Evolutionary conservation across 2,329 filamentous ascomycete genomes (phyloP).

Genomic region (Myriosclerotinia curreyana): DNA sequence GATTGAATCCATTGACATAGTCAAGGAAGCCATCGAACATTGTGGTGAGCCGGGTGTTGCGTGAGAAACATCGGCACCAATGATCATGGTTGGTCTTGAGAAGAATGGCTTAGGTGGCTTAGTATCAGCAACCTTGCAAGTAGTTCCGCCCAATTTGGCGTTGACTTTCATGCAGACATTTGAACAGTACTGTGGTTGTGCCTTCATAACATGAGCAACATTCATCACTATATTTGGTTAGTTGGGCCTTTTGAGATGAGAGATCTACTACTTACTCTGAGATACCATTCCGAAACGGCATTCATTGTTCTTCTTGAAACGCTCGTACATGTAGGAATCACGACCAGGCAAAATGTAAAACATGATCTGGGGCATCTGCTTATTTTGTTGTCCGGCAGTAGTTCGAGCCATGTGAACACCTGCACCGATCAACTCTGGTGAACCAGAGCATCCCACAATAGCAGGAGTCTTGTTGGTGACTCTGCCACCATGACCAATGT

Average conservation of each 20-base stretch:
- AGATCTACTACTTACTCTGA: slow-evolving; percentile 50
- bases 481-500: slow-evolving; percentile 58
- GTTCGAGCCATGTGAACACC: slow-evolving; percentile 25
- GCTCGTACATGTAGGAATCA: slow-evolving; percentile 70
- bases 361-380: slow-evolving; percentile 63
- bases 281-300: slow-evolving; percentile 80
- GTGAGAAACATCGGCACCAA: slow-evolving; percentile 88
- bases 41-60: slow-evolving; percentile 62
- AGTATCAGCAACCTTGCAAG: slow-evolving; percentile 45
- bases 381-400: slow-evolving; percentile 27
- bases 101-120: slow-evolving; percentile 42
- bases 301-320: slow-evolving; percentile 86
- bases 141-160: slow-evolving; percentile 85
- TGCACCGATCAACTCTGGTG: slow-evolving; percentile 23
- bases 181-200: slow-evolving; percentile 78
- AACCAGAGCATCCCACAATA: slow-evolving; percentile 34
- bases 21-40: slow-evolving; percentile 83
- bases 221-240: slow-evolving; percentile 58
- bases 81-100: slow-evolving; percentile 67
- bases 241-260: not conserved
- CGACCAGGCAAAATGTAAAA: slow-evolving; percentile 74
- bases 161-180: slow-evolving; percentile 98
- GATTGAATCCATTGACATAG: slow-evolving; percentile 70
- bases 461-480: slow-evolving; percentile 49
- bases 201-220: slow-evolving; percentile 63